These are phyloP conservation scores for Cenchrus americanus DNA, from an alignment of 176 grass and related monocot species.

Conservation along the genomic window DNA sequence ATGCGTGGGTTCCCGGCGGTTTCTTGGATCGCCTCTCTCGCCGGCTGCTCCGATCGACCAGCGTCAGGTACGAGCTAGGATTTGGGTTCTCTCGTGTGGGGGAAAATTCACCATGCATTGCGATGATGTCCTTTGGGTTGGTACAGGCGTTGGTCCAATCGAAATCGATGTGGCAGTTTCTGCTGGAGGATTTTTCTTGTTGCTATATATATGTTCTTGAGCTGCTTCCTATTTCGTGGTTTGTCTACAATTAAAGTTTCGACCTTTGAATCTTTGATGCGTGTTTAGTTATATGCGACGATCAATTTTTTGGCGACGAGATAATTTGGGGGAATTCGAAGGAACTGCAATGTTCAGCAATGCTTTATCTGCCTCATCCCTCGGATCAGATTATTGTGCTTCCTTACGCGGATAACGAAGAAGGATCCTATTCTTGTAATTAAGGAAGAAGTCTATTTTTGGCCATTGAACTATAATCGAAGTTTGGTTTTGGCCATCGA, in stretches of 20 bases:
- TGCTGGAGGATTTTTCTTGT: background rate
- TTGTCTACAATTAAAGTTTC: background rate
- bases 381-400: background rate
- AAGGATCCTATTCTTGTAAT: background rate
- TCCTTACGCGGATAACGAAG: background rate
- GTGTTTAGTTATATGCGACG: no score
- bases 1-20: conserved; percentile 4
- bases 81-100: background rate
- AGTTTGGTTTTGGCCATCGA: no score
- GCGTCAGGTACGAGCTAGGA: background rate
- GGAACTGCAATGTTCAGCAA: no score
- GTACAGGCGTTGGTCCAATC: background rate
- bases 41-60: background rate
- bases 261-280: no score
- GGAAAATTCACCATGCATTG: background rate
- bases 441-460: no score
- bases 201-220: no score
- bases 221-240: background rate
- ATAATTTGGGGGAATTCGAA: background rate
- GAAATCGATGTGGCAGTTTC: background rate
- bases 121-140: background rate
- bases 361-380: no score
- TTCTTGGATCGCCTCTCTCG: conserved; percentile 33
- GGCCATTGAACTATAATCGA: no score
- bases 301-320: background rate